Percentiles rank a stretch among this genome's conserved stretches.
phyloP scores from a whole-genome alignment of 768 basidiomycete species.

The Scleroderma citrinum region DNA sequence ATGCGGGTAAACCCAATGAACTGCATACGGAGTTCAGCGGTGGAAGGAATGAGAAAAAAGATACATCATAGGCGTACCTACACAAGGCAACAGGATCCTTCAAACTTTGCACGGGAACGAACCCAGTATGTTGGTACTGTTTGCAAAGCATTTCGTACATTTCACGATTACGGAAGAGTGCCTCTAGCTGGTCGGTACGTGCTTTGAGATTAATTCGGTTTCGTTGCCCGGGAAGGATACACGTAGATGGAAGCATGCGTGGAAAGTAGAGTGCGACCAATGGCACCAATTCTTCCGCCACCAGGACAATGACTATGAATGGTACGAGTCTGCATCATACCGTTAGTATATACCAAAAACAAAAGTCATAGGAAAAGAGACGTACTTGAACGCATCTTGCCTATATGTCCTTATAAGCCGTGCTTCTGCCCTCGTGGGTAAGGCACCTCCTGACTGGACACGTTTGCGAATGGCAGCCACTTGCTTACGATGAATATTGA shows the following conservation, averaged over 20 bases:
- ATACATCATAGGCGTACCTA: slow-evolving; percentile 41
- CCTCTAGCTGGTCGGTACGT: slow-evolving; percentile 39
- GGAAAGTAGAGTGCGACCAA: slow-evolving; percentile 84
- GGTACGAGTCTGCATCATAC: slow-evolving; percentile 52
- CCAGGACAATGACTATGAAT: slow-evolving; percentile 65
- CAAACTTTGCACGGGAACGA: slow-evolving; percentile 10
- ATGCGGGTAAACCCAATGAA: slow-evolving; percentile 33
- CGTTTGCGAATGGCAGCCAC: slow-evolving; percentile 51
- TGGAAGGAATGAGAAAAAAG: slow-evolving; percentile 1
- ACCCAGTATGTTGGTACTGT: slow-evolving; percentile 30
- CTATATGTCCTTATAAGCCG: slow-evolving; percentile 63
- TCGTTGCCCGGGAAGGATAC: slow-evolving; percentile 75
- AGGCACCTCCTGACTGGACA: slow-evolving; percentile 51
- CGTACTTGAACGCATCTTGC: slow-evolving; percentile 67
- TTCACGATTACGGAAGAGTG: slow-evolving; percentile 31
- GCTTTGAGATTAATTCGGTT: slow-evolving; percentile 54
- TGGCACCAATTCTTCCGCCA: slow-evolving; percentile 79
- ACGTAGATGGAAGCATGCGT: slow-evolving; percentile 79
- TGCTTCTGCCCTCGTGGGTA: slow-evolving; percentile 61
- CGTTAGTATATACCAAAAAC: slow-evolving; percentile 5
- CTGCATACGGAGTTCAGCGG: slow-evolving; percentile 31
- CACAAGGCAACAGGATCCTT: slow-evolving; percentile 40
- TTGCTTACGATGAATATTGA: slow-evolving; percentile 55
- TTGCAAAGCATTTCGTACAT: slow-evolving; percentile 31
- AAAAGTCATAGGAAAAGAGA: slow-evolving; percentile 1